Percentiles rank a stretch among this genome's conserved stretches.
These are phyloP conservation scores for Erodium trifolium DNA, from an alignment of 441 rosid species.

Conservation along the genomic window DNA sequence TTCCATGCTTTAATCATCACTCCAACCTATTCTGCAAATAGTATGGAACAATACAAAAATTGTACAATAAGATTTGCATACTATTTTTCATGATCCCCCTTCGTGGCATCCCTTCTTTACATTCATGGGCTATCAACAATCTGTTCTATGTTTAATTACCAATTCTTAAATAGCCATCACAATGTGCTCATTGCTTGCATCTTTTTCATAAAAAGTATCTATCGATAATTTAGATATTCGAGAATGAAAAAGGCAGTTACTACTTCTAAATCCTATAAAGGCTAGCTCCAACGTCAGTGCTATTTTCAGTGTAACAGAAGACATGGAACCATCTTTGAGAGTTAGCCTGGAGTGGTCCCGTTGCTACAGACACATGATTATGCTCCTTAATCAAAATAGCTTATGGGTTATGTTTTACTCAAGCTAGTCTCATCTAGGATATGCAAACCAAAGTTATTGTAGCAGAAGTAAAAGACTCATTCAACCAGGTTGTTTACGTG, in stretches of 20 bases:
- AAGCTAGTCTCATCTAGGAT: background rate
- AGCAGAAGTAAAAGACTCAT: background rate
- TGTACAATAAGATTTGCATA: background rate
- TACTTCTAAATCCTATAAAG: background rate
- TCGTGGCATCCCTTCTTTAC: background rate
- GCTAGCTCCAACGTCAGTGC: background rate
- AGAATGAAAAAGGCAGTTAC: background rate
- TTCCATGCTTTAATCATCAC: background rate
- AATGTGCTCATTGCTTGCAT: background rate
- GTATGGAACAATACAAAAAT: background rate
- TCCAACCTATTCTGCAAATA: background rate
- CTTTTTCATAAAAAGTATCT: background rate
- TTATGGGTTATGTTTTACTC: no score
- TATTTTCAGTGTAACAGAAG: background rate
- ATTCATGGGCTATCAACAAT: background rate
- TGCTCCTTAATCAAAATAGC: background rate
- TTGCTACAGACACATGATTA: background rate
- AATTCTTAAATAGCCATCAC: background rate
- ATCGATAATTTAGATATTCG: background rate
- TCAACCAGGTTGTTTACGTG: background rate
- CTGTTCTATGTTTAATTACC: background rate
- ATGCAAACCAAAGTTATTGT: background rate
- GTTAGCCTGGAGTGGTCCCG: background rate
- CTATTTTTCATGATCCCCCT: background rate
- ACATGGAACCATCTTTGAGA: background rate